Conservation (phyloP, 1,284 basidiomycete species). For the Schizophyllum commune region DNA sequence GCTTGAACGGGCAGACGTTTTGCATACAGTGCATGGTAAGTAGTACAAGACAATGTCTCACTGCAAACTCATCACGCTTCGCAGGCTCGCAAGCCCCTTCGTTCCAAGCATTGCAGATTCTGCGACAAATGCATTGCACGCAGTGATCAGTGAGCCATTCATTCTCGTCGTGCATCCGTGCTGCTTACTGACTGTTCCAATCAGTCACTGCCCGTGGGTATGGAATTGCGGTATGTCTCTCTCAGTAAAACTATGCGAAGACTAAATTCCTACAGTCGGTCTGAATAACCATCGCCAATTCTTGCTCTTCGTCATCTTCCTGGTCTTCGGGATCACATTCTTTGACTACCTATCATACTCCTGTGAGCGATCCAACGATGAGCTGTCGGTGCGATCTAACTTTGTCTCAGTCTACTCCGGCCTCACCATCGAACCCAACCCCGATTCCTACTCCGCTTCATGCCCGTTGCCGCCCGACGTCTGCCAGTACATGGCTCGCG, state of each 20-base stretch:
- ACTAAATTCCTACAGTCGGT: conserved; percentile 55
- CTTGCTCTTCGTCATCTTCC: conserved; percentile 78
- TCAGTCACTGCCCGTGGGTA: conserved; percentile 97
- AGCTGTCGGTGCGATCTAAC: background rate
- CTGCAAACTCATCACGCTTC: background rate
- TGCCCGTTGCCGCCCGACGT: conserved; percentile 67
- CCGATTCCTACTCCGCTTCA: conserved; percentile 39
- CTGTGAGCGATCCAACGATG: conserved; percentile 3
- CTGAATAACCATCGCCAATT: conserved; percentile 94
- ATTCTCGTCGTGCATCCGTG: too few relatives aligned
- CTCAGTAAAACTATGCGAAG: conserved; percentile 2
- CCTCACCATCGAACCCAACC: conserved; percentile 29
- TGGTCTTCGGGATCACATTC: conserved; percentile 73
- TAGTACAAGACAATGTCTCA: conserved; percentile 1
- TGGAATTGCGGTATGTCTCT: conserved; percentile 87
- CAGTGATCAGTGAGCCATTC: conserved; percentile 90
- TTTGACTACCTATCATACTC: conserved; percentile 77
- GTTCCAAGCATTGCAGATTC: conserved; percentile 92
- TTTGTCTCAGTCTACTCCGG: conserved; percentile 37
- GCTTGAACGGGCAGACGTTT: conserved; percentile 92
- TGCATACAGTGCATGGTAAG: conserved; percentile 89
- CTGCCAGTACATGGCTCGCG: conserved; percentile 63
- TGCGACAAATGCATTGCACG: conserved; percentile 88
- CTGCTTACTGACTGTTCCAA: background rate
- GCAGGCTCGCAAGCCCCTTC: conserved; percentile 83